These are phyloP conservation scores for Phellinidium pouzarii DNA, from an alignment of 1,284 basidiomycete species.

Conservation along the genomic window DNA sequence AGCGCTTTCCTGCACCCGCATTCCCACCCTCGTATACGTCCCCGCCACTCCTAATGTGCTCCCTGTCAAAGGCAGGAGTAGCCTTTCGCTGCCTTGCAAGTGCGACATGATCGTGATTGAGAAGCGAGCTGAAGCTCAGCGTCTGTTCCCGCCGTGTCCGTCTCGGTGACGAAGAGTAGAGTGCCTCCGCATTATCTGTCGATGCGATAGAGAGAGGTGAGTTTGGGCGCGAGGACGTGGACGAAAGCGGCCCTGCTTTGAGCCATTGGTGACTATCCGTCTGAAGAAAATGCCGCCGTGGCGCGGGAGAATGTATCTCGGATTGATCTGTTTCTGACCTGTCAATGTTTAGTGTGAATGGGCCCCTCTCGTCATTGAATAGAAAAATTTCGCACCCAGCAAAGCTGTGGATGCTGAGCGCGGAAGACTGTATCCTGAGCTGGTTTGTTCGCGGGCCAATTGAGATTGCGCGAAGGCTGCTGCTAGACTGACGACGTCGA, in stretches of 20 bases:
- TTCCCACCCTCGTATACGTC: constrained; percentile 31
- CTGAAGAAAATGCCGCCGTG: constrained; percentile 27
- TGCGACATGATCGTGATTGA: constrained; percentile 28
- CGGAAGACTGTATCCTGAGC: constrained; percentile 15
- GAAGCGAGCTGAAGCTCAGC: constrained; percentile 33
- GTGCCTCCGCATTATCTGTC: constrained; percentile 14
- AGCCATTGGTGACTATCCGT: constrained; percentile 30
- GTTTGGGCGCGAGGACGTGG: constrained; percentile 40
- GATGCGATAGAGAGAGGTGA: constrained; percentile 31
- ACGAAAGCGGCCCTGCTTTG: constrained; percentile 41
- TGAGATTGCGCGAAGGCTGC: constrained; percentile 5
- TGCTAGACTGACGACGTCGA: constrained; percentile 12
- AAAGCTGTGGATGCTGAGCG: constrained; percentile 20
- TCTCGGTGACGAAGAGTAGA: constrained; percentile 11
- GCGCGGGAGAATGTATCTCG: constrained; percentile 30
- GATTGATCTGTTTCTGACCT: constrained; percentile 24
- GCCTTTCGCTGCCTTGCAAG: constrained; percentile 12
- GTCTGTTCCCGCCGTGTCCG: constrained; percentile 17
- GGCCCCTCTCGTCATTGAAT: neutral
- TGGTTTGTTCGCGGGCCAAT: neutral
- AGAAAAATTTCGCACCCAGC: constrained; percentile 21
- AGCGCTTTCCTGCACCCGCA: constrained; percentile 46
- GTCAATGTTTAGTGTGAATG: neutral
- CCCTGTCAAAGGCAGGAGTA: neutral
- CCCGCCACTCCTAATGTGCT: constrained; percentile 20